phyloP scores from a whole-genome alignment of 2,329 filamentous ascomycete genomes.

The Aspergillus sclerotialis region DNA sequence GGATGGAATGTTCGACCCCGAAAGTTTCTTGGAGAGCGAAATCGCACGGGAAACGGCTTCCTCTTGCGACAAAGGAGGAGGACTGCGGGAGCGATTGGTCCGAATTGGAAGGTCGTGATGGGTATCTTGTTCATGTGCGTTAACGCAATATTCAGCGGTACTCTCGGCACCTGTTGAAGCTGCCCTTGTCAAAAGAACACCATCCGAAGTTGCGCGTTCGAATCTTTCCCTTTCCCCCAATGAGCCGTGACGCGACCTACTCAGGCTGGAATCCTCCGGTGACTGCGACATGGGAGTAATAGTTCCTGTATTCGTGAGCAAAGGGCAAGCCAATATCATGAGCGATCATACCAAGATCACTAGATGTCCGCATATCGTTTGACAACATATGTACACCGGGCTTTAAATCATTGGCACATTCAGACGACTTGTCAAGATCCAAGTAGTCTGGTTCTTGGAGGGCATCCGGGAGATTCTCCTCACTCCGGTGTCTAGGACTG shows the following conservation, averaged over 20 bases:
- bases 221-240: conserved; percentile 33
- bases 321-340: not conserved
- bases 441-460: conserved; percentile 46
- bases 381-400: conserved; percentile 22
- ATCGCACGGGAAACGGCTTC: conserved; percentile 80
- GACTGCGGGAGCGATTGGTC: conserved; percentile 59
- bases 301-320: conserved; percentile 18
- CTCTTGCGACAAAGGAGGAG: conserved; percentile 61
- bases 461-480: conserved; percentile 23
- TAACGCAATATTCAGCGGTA: no score
- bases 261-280: conserved; percentile 23
- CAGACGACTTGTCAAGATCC: conserved; percentile 31
- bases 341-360: conserved; percentile 35
- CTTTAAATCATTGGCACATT: conserved; percentile 16
- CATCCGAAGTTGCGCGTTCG: conserved; percentile 50
- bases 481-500: conserved; percentile 55
- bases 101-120: conserved; percentile 12
- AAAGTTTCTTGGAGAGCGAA: conserved; percentile 77
- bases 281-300: conserved; percentile 36
- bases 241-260: conserved; percentile 19
- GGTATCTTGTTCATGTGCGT: conserved; percentile 9
- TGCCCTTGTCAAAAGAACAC: conserved; percentile 42
- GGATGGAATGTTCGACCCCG: conserved; percentile 84
- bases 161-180: conserved; percentile 13
- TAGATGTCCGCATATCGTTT: conserved; percentile 33